Evolutionary conservation across 176 grass and related monocot genomes (phyloP), one percentile per base, ranked within the genome.

Genomic region (Coix lacrymajobi): DNA sequence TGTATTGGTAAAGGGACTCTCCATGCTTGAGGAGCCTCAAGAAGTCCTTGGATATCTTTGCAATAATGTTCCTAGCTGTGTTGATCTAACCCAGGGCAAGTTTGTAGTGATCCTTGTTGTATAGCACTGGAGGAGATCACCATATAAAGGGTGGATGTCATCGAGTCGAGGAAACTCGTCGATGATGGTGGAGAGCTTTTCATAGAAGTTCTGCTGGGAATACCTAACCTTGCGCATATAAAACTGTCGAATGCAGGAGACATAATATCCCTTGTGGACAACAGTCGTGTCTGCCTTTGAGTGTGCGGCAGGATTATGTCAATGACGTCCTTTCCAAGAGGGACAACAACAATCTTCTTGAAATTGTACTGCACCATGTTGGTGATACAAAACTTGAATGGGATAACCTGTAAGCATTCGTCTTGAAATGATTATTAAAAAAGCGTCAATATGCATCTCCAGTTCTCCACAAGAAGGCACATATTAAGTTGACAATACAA

Each of bases 361-460:
- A 94, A 94, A 86, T 94, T 94, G 61, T 87, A 94, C 15, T 92
- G 89, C 83, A 92, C 89, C 89, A 92, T 94, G 81, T 89, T 86
- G 40, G 3, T 5, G 54, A 40, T 40, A 43, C 2, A 15, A 63
- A 37, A 12, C 4, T 82, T 28, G 13, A 36, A 70, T n/a, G n/a
- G n/a, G n/a, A n/a, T n/a, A n/a, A n/a, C n/a, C n/a, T n/a, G n/a
- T n/a, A n/a, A n/a, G 13, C 40, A 71, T 52, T 49, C 9, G 1
- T 43, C 8, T 20, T 24, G 11, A 60, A 81, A 61, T 45, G 1
- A 24, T 72, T 46, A 46, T 43, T 24, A 76, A 8, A 86, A n/a
- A 77, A n/a, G 49, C 3, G 49, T 9, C 11, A 26, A 63, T 40
- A 15, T 30, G 24, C 46, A 64, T 51, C 48, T 52, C 33, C 33